Base-by-base conservation (phyloP, 75 land plant species). In the Picea glauca region DNA sequence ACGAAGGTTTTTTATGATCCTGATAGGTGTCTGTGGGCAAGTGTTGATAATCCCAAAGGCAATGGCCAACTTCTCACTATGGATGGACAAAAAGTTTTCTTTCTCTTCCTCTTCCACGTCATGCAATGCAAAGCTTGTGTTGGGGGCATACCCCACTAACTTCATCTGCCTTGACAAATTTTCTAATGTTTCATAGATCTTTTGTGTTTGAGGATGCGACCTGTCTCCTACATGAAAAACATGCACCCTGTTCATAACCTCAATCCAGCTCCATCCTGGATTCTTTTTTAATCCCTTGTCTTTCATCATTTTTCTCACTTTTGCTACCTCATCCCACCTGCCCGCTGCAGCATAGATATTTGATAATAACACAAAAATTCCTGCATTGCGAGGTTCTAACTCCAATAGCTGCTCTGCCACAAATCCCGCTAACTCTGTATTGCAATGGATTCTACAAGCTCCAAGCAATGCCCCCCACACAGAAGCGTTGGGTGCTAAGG, bases 301-400 rank as follows among this genome's bases (percentile, higher is more conserved):
- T 74, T 81, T 72, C 67, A 81, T 83, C 14, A 81, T 57, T 3
- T 56, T 30, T 58, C 75, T 72, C 17, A 80, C 26, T 50, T 72
- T 81, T 9, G 60, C 75, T 54, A 81, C 82, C 35, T 80, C 77
- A 74, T 83, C 84, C 84, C 84, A 83, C 74, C 38, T 76, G 62
- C 78, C 84, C 20, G 75, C 85, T 54, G 75, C 74, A 40, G 46
- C 79, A 78, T 78, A 78, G 54, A 78, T 78, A 35, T 78, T 78
- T 33, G 79, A 78, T 30, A 78, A 78, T 35, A 72, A 9, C 20
- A 78, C 17, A 31, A 75, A 72, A 30, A 18, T 15, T 11, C 72
- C 31, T 75, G 13, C 75, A 64, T 78, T 65, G 21, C 72, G n/a
- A 43, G 80, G 80, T 12, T 75, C 80, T 54, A 79, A 30, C 78